A percentile compares a stretch with the other conserved stretches of the same genome.
Evolutionary conservation across 495 filamentous ascomycete genomes (phyloP).

Genomic region (Trichoderma gamsii): DNA sequence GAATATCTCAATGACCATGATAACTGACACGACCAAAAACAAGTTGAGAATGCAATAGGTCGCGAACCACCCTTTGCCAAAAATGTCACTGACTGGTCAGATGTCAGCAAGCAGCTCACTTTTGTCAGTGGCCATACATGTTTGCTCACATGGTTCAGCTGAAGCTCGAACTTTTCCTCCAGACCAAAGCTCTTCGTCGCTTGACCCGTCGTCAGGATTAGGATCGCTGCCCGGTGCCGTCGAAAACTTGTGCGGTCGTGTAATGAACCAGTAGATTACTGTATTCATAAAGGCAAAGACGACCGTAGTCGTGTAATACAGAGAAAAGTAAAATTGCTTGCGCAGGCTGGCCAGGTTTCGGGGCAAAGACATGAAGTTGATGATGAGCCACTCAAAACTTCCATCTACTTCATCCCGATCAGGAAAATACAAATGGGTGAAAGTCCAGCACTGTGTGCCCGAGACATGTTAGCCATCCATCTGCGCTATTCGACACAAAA

Average conservation of each 20-base stretch:
- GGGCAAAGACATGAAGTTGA: slow-evolving; percentile 35
- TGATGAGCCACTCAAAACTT: slow-evolving; percentile 23
- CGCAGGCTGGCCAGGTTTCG: slow-evolving; percentile 27
- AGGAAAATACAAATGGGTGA: slow-evolving; percentile 43
- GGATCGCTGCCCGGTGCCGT: slow-evolving; percentile 20
- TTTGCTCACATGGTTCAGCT: neutral
- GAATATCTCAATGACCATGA: slow-evolving; percentile 42
- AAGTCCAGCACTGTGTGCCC: slow-evolving; percentile 37
- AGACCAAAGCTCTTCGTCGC: no score
- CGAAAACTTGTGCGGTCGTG: slow-evolving; percentile 21
- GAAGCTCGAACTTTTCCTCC: neutral
- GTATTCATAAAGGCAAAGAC: slow-evolving; percentile 41
- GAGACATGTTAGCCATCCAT: slow-evolving; percentile 15
- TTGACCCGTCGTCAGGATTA: slow-evolving; percentile 23
- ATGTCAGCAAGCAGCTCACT: neutral
- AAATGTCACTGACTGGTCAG: slow-evolving; percentile 21
- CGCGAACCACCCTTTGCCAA: slow-evolving; percentile 32
- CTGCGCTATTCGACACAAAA: no score
- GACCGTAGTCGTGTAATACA: slow-evolving; percentile 43
- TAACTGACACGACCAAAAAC: slow-evolving; percentile 33
- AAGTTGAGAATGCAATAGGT: slow-evolving; percentile 42
- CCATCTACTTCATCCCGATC: slow-evolving; percentile 28
- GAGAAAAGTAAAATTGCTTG: slow-evolving; percentile 39
- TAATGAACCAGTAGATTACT: slow-evolving; percentile 41
- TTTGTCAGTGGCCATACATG: neutral